Base-by-base conservation (phyloP, 106 monocot species). In the Dendrobium chrysotoxum region DNA sequence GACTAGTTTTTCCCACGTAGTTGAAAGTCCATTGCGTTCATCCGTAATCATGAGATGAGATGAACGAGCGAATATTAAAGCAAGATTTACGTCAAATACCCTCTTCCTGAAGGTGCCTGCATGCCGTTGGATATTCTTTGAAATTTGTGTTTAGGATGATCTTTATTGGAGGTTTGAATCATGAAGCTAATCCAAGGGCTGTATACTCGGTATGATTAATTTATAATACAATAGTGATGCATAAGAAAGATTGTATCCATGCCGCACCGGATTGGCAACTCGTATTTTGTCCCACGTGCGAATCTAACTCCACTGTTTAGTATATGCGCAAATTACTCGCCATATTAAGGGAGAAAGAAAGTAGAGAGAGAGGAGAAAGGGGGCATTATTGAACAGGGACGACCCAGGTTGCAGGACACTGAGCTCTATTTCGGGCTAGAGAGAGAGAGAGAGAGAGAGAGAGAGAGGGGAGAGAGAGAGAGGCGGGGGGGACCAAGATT, bases 271-370 rank as follows among this genome's bases (percentile, higher is more conserved):
- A 71, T 71, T 71, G 31, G 28, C 50, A 50, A 71, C 28, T 71
- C 16, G 8, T 35, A 28, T 15, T 71, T 71, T 71, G 71, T 38
- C 71, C 12, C 35, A 71, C 71, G 71, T 71, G 71, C 28, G 71
- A 28, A 28, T 71, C 71, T 71, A 71, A 71, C 28, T 31, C 17
- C 16, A 10, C 71, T 16, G 71, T 71, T 35, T 38, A 71, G 35
- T 71, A 71, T 71, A 17, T 71, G 71, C 71, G 71, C 71, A 70
- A 70, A 30, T 70, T 30, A 28, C 50, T 70, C 70, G 28, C 31
- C 12, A 35, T 70, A 70, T 70, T 35, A 35, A 70, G 15, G 28
- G 21, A n/a, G 5, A 3, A 3, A 28, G 70, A 61, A 21, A n/a
- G 61, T 35, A 61, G 61, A 61, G 61, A 23, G 61, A 61, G 61